Evolutionary conservation across 1,284 basidiomycete species (phyloP).

Genomic region (Ganoderma sp.): DNA sequence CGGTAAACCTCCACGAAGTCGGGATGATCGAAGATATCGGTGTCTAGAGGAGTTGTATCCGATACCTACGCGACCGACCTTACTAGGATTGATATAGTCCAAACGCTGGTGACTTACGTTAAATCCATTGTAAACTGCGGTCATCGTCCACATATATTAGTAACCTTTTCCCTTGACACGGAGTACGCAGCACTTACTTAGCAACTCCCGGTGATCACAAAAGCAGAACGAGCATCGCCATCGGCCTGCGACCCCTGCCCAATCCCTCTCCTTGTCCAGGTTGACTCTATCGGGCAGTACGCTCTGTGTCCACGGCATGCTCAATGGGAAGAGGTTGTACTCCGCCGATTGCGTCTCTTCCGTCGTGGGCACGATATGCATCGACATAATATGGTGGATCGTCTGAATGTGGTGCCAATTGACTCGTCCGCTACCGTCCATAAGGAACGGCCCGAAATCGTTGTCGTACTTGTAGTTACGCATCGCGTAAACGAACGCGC

Average conservation of each 20-base stretch:
- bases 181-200: slow-evolving; percentile 50
- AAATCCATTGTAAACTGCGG: slow-evolving; percentile 55
- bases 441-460: slow-evolving; percentile 62
- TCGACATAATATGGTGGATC: slow-evolving; percentile 61
- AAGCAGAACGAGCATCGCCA: slow-evolving; percentile 72
- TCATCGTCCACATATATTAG: neutral
- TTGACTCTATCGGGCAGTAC: slow-evolving; percentile 48
- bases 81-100: neutral
- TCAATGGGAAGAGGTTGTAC: slow-evolving; percentile 54
- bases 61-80: slow-evolving; percentile 31
- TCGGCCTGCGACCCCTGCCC: slow-evolving; percentile 64
- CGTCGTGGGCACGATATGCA: slow-evolving; percentile 53
- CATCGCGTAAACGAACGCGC: slow-evolving; percentile 65
- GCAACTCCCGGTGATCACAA: slow-evolving; percentile 66
- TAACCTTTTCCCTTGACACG: neutral
- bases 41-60: slow-evolving; percentile 46
- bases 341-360: slow-evolving; percentile 41
- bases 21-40: slow-evolving; percentile 53
- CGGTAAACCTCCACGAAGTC: slow-evolving; percentile 60
- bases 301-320: slow-evolving; percentile 60
- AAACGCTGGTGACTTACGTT: slow-evolving; percentile 42
- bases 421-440: slow-evolving; percentile 49
- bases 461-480: slow-evolving; percentile 57
- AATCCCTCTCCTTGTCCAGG: slow-evolving; percentile 53
- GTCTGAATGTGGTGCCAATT: slow-evolving; percentile 67